These are phyloP conservation scores for Diaporthe amygdali DNA, from an alignment of 2,329 filamentous ascomycete species.

Conservation along the genomic window DNA sequence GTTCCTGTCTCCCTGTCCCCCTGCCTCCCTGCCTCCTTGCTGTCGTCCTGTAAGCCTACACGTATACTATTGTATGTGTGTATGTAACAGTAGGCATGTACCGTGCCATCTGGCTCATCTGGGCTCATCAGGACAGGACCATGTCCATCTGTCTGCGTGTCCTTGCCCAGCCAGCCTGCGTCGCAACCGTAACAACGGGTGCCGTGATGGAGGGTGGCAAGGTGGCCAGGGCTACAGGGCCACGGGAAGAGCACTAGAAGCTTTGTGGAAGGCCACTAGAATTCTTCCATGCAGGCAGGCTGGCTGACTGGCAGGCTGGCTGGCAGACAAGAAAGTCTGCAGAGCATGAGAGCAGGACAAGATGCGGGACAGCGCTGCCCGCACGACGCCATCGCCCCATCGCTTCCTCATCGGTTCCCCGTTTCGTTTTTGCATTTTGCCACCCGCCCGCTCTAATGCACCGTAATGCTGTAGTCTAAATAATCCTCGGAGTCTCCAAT, in stretches of 20 bases:
- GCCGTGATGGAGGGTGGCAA: not conserved
- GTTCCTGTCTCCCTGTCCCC: not conserved
- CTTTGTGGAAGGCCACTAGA: constrained; percentile 19
- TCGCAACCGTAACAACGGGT: not conserved
- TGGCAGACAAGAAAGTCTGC: not conserved
- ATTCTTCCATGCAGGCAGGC: constrained; percentile 7
- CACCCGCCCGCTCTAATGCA: not conserved
- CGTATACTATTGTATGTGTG: too few species aligned
- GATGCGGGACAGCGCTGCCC: not conserved
- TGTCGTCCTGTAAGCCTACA: too few species aligned
- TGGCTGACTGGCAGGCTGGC: not conserved
- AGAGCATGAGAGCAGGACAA: not conserved
- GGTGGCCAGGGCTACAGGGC: not conserved
- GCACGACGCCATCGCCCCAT: not conserved
- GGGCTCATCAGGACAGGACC: too few species aligned
- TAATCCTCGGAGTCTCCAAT: not conserved
- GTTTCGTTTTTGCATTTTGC: too few species aligned
- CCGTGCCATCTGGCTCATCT: too few species aligned
- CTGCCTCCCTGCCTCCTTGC: not conserved
- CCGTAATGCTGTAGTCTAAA: not conserved
- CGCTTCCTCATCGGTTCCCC: not conserved
- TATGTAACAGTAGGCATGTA: too few species aligned
- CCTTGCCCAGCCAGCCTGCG: too few species aligned
- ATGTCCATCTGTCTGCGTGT: too few species aligned
- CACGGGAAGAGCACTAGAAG: constrained; percentile 18